phyloP scores from a whole-genome alignment of 176 grass and related monocot species.

The Alloteropsis semialata region DNA sequence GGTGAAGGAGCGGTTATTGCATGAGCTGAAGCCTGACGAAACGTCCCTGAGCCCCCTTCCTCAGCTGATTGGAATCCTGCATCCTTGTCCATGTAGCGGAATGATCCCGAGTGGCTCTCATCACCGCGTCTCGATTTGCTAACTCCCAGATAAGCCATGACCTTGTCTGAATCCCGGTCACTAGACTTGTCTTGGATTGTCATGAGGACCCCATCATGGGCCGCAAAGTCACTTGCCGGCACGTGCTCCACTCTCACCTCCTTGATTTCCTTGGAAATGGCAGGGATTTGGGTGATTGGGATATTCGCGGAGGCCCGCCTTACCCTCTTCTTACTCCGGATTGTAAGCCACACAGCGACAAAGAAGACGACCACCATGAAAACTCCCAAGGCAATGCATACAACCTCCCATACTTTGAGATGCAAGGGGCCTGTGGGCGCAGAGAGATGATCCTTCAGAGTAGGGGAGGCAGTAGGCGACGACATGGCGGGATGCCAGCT shows the following conservation, averaged over 20 bases:
- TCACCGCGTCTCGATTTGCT: slow-evolving; percentile 67
- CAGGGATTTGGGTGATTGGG: slow-evolving; percentile 71
- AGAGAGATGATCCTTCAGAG: slow-evolving; percentile 79
- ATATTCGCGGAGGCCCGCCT: slow-evolving; percentile 60
- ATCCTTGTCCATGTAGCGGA: slow-evolving; percentile 76
- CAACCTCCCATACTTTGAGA: slow-evolving; percentile 93
- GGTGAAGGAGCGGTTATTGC: slow-evolving; percentile 73
- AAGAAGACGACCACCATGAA: slow-evolving; percentile 77
- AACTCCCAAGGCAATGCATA: slow-evolving; percentile 68
- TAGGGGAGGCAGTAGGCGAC: slow-evolving; percentile 38
- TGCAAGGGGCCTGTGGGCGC: slow-evolving; percentile 64
- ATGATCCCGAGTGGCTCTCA: slow-evolving; percentile 93
- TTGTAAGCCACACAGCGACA: slow-evolving; percentile 64
- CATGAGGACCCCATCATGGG: slow-evolving; percentile 48
- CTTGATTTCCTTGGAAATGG: slow-evolving; percentile 87
- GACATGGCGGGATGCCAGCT: slow-evolving; percentile 34
- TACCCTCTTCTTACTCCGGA: slow-evolving; percentile 59
- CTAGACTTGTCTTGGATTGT: slow-evolving; percentile 62
- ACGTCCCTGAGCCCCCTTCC: slow-evolving; percentile 60
- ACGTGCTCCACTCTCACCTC: slow-evolving; percentile 84
- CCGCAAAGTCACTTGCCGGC: slow-evolving; percentile 37
- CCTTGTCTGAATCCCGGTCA: slow-evolving; percentile 62
- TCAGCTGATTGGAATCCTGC: slow-evolving; percentile 64
- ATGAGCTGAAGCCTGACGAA: slow-evolving; percentile 54
- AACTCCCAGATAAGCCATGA: slow-evolving; percentile 58